These are phyloP conservation scores for Penicillium lagena DNA, from an alignment of 495 filamentous ascomycete genomes.

Conservation along the genomic window DNA sequence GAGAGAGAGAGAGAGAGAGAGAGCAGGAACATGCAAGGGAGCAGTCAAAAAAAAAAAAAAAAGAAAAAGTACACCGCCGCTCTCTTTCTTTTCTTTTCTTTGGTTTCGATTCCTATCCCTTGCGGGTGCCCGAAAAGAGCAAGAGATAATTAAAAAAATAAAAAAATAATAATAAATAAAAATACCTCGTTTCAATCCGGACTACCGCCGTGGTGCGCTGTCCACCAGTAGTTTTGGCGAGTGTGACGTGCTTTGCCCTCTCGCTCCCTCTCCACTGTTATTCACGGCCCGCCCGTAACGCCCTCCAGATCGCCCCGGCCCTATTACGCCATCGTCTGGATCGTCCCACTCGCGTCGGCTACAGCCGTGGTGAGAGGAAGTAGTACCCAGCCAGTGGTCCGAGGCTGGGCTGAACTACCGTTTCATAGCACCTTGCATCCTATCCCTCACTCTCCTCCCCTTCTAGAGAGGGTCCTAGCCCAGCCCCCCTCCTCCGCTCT, in stretches of 20 bases:
- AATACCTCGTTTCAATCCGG: constrained; percentile 26
- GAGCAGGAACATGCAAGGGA: background rate
- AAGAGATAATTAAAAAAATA: background rate
- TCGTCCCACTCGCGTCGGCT: constrained; percentile 4
- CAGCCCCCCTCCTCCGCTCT: background rate
- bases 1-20: background rate
- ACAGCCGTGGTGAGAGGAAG: constrained; percentile 1
- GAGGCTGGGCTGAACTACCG: constrained; percentile 1
- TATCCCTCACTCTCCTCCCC: background rate
- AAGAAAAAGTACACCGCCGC: constrained; percentile 2
- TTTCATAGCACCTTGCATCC: background rate
- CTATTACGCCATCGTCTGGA: background rate
- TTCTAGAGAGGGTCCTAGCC: constrained; percentile 2
- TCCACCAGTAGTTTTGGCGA: constrained; percentile 26
- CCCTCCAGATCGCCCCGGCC: constrained; percentile 4
- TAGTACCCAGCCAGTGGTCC: background rate
- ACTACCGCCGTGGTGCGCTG: constrained; percentile 35
- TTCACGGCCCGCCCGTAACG: constrained; percentile 16
- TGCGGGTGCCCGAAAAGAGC: no score
- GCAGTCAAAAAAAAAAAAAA: background rate
- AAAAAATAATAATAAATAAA: constrained; percentile 6
- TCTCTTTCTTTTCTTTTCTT: constrained; percentile 1
- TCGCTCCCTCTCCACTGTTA: constrained; percentile 11
- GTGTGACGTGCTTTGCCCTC: constrained; percentile 23
- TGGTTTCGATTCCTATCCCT: background rate